Base-by-base conservation (phyloP, 2,329 filamentous ascomycete genomes). In the Hymenoscyphus occultus region DNA sequence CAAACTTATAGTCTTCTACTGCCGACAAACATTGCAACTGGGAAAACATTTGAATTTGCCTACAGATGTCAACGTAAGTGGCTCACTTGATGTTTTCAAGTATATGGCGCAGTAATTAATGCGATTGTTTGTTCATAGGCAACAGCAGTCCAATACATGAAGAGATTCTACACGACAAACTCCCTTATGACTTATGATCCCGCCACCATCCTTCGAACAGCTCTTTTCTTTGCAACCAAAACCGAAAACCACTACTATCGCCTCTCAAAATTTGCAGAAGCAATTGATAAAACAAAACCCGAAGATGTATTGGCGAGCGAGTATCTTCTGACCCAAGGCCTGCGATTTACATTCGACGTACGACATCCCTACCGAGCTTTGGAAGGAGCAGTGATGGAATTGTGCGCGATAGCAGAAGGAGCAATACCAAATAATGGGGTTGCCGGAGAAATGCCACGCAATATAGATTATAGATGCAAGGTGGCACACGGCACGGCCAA, bases 171-270 rank as follows among this genome's bases (percentile, higher is more conserved):
- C 80, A 85, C 97, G 45, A 94, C 91, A 74, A 97, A 98, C 79
- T 96, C 91, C 51, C 87, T 93, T 74, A 97, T 98, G 91, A 97
- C 93, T 39, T 98, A 99, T 76, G 91, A 94, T 68, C 94, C 93
- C 0, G 90, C 91, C 68, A 89, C 92, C 68, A 90, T 98, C 70
- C 88, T 96, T 76, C 92, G 93, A 75, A 95, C 93, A 39, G 92
- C 91, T 42, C 84, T 99, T 63, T 98, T 96, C 81, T 91, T 99
- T 69, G 93, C 93, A 10, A 93, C 90, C 73, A 99, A 99, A 79
- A 92, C 92, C 4, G 94, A 99, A 74, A 92, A 92, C 66, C 86
- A 88, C 76, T 93, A 94, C 76, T 69, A 71, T 58, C 65, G 69
- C 9, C 80, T 88, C 32, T 79, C 80, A 1, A 80, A 82, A 60